phyloP scores from a whole-genome alignment of 176 grass and related monocot genomes.

The Avena eriantha region DNA sequence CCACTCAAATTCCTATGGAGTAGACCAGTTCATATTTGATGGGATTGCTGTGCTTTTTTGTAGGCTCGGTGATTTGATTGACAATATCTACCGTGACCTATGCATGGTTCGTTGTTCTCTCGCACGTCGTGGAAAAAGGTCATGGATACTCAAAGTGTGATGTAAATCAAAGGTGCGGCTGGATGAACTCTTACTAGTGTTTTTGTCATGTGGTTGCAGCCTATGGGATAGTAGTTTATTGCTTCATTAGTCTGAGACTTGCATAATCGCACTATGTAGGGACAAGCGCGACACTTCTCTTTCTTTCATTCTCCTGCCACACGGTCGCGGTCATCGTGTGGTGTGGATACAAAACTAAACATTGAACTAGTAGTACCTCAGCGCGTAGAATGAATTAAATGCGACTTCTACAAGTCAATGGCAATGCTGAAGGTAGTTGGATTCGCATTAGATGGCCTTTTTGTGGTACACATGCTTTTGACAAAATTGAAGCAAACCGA shows the following conservation, averaged over 20 bases:
- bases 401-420: neutral
- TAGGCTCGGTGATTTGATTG: too few species aligned
- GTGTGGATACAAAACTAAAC: neutral
- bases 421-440: neutral
- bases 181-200: neutral
- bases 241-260: neutral
- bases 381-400: neutral
- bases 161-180: too few species aligned
- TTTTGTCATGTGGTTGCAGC: neutral
- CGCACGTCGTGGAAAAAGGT: too few species aligned
- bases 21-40: too few species aligned
- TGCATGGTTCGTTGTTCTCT: too few species aligned
- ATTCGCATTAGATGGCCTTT: neutral
- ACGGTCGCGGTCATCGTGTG: neutral
- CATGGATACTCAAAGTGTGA: too few species aligned
- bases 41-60: too few species aligned
- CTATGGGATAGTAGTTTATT: neutral
- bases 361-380: neutral
- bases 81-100: too few species aligned
- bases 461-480: neutral
- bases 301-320: neutral
- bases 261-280: neutral
- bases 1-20: slow-evolving; percentile 17
- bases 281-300: neutral
- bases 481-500: neutral